phyloP scores from a whole-genome alignment of 2,329 filamentous ascomycete species.

The Aspergillus sp. region DNA sequence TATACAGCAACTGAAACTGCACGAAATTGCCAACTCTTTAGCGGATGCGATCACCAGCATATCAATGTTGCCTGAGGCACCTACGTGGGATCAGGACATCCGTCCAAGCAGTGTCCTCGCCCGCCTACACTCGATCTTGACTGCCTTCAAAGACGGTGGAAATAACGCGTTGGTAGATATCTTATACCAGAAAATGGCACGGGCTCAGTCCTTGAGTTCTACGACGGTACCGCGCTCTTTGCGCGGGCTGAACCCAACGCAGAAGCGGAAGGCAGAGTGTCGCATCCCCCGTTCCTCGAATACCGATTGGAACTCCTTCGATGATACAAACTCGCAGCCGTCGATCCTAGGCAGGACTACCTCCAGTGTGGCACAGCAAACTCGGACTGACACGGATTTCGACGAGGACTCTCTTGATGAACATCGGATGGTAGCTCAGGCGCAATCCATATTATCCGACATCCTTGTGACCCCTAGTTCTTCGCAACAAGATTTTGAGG shows the following conservation, averaged over 20 bases:
- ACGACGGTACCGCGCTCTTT: conserved; percentile 8
- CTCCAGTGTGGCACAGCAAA: not conserved
- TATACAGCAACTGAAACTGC: conserved; percentile 33
- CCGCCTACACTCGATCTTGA: conserved; percentile 29
- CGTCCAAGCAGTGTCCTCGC: conserved; percentile 28
- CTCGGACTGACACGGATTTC: not conserved
- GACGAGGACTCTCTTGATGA: not conserved
- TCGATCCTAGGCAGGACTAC: not conserved
- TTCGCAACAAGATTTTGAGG: not conserved
- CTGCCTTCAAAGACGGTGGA: conserved; percentile 27
- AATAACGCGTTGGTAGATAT: conserved; percentile 29
- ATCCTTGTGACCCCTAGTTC: not conserved
- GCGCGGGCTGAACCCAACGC: not conserved
- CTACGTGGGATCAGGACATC: conserved; percentile 24
- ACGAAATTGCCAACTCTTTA: conserved; percentile 33
- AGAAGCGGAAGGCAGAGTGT: too few species aligned
- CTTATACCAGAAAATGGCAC: conserved; percentile 31
- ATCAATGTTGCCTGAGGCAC: conserved; percentile 18
- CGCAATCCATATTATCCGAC: not conserved
- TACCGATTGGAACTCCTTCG: not conserved
- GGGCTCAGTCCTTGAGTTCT: conserved; percentile 21
- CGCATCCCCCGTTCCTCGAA: not conserved
- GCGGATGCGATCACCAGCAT: conserved; percentile 30
- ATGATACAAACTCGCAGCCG: not conserved
- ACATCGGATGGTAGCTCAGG: not conserved